A percentile compares a stretch with the other conserved stretches of the same genome.
Conservation (phyloP, 192 early-diverging fungal species). For the Linnemannia exigua region DNA sequence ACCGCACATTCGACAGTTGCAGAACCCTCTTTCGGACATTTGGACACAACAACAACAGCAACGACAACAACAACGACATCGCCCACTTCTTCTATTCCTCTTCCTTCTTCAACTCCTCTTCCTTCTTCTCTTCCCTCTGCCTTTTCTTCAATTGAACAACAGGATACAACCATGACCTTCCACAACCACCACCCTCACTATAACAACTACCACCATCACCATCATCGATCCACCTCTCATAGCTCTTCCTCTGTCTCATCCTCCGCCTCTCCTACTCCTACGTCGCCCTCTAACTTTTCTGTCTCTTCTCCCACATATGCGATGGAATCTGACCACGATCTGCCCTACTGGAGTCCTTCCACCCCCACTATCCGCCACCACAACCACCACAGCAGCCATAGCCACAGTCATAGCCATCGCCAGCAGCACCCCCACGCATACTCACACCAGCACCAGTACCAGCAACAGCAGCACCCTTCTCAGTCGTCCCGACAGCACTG, state of each 20-base stretch:
- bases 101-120: too few species aligned
- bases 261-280: slow-evolving; percentile 20
- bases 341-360: slow-evolving; percentile 47
- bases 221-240: neutral
- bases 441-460: neutral
- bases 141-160: neutral
- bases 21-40: neutral
- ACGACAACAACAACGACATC: neutral
- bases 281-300: slow-evolving; percentile 8
- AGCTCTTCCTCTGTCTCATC: neutral
- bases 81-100: neutral
- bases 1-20: neutral
- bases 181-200: neutral
- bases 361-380: neutral
- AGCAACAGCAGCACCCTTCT: neutral
- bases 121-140: too few species aligned
- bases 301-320: slow-evolving; percentile 18
- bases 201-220: neutral
- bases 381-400: neutral
- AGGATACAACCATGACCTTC: neutral
- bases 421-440: neutral
- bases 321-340: slow-evolving; percentile 12
- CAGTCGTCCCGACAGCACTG: neutral
- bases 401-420: neutral
- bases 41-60: slow-evolving; percentile 11